Base-by-base conservation (phyloP, 176 grass and related monocot species). In the Triticum dicoccoides region DNA sequence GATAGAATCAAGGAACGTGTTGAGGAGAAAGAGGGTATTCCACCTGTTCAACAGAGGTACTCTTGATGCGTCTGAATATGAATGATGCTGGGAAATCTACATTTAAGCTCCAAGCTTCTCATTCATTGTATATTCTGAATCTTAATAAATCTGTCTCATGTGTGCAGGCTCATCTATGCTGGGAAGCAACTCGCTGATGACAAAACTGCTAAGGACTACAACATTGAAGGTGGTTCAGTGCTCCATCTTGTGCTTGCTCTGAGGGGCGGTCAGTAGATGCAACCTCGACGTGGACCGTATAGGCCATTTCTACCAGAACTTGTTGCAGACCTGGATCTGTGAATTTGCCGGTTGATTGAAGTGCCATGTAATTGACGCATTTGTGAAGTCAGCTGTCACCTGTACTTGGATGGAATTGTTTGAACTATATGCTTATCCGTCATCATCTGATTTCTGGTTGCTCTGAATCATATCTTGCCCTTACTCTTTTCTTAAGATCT, bases 171-270 rank as follows among this genome's bases (percentile, higher is more conserved):
- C 23, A 94, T 98, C 71, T 98, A 96, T 87, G 96, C 93, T n/a
- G 93, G 93, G 61, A 98, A 94, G 91, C 96, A 98, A 54, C 91
- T 98, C 8, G 96, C 91, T 71, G 97, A 98, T 89, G 92, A 94
- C 68, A 98, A 98, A 85, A 96, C 90, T 21, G 92, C 94, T 0
- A 98, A 96, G 82, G 97, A 96, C 77, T 96, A 98, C 88, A 98
- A 94, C 88, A 94, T 98, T 32, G 97, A 99, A 87, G 97, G 94
- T 27, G 94, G 92, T 5, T 98, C 92, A 2, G 94, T 96, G 61
- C 97, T 96, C 61, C 97, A 98, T 84, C 97, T 96, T 85, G 97
- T 96, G 69, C 91, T 98, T 90, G 90, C 92, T 78, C 72, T 96
- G 54, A 95, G 97, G 85, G 97, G 94, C 69, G 97, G 97, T 54